A percentile compares a stretch with the other conserved stretches of the same genome.
Evolutionary conservation across 1,284 basidiomycete species (phyloP).

Genomic region (Grifola frondosa): DNA sequence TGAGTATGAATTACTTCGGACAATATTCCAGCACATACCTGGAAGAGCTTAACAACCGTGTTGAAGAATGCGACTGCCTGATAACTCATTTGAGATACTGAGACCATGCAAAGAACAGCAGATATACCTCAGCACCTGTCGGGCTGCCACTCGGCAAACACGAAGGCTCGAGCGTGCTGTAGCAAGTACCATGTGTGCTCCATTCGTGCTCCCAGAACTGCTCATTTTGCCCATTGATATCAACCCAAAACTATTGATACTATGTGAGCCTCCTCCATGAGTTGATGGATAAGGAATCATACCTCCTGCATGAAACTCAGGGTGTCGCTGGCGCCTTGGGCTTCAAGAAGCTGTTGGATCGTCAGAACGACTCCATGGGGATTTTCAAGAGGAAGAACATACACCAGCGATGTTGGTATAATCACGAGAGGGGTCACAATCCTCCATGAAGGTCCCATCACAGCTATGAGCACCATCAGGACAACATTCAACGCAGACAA

Average conservation of each 20-base stretch:
- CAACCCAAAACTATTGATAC: conserved; percentile 57
- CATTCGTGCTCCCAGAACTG: conserved; percentile 78
- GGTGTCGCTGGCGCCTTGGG: conserved; percentile 58
- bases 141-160: conserved; percentile 61
- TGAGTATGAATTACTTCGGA: neutral
- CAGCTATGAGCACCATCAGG: conserved; percentile 54
- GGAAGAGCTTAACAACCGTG: conserved; percentile 62
- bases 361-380: neutral
- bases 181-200: conserved; percentile 75
- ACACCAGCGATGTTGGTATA: conserved; percentile 60
- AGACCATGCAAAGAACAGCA: conserved; percentile 4
- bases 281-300: conserved; percentile 9
- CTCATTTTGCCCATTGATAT: conserved; percentile 60
- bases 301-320: conserved; percentile 68
- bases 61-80: conserved; percentile 75
- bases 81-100: neutral
- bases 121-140: conserved; percentile 55
- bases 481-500: conserved; percentile 3
- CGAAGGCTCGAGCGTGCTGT: conserved; percentile 56
- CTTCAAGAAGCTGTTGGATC: conserved; percentile 49
- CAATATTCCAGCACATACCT: conserved; percentile 38
- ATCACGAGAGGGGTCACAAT: conserved; percentile 65
- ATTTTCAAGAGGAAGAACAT: conserved; percentile 16
- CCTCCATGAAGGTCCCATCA: conserved; percentile 59
- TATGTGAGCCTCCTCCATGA: neutral